Conservation (phyloP, 257 asterid species). For the Forsythia suspensa region DNA sequence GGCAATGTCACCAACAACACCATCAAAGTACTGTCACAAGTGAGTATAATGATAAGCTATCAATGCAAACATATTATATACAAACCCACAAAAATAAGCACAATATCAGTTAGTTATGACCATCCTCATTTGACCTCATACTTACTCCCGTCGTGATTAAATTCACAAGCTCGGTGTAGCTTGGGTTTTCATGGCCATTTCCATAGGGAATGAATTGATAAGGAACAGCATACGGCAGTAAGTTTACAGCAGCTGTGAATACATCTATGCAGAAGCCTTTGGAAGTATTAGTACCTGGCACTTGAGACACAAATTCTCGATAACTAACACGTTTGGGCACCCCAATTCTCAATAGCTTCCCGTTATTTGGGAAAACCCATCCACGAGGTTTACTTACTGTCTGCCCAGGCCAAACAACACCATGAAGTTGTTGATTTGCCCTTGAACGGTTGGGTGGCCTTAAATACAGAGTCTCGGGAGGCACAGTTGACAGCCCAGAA, state of each 20-base stretch:
- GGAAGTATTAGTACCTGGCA: slow-evolving; percentile 52
- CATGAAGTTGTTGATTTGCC: slow-evolving; percentile 42
- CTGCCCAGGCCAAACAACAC: slow-evolving; percentile 95
- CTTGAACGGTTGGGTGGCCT: slow-evolving; percentile 55
- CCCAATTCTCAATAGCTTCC: slow-evolving; percentile 74
- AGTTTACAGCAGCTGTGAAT: slow-evolving; percentile 73
- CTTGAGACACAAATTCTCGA: slow-evolving; percentile 77
- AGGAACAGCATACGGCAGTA: slow-evolving; percentile 89
- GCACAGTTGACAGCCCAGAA: slow-evolving; percentile 66
- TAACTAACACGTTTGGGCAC: slow-evolving; percentile 79
- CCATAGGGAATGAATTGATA: slow-evolving; percentile 82
- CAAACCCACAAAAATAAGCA: background rate
- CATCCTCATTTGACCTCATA: slow-evolving; percentile 11
- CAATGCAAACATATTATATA: background rate
- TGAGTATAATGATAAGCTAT: slow-evolving; percentile 21
- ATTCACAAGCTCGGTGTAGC: slow-evolving; percentile 59
- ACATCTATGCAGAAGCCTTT: slow-evolving; percentile 95
- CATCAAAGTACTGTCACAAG: slow-evolving; percentile 46
- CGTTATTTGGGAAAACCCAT: slow-evolving; percentile 91
- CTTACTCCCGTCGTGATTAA: slow-evolving; percentile 79
- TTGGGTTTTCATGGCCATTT: slow-evolving; percentile 71
- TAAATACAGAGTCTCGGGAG: slow-evolving; percentile 61
- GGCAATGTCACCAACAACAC: slow-evolving; percentile 60
- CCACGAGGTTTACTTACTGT: slow-evolving; percentile 74
- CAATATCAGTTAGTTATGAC: background rate